Base-by-base conservation (phyloP, 441 rosid species). In the Croton laevigatus region DNA sequence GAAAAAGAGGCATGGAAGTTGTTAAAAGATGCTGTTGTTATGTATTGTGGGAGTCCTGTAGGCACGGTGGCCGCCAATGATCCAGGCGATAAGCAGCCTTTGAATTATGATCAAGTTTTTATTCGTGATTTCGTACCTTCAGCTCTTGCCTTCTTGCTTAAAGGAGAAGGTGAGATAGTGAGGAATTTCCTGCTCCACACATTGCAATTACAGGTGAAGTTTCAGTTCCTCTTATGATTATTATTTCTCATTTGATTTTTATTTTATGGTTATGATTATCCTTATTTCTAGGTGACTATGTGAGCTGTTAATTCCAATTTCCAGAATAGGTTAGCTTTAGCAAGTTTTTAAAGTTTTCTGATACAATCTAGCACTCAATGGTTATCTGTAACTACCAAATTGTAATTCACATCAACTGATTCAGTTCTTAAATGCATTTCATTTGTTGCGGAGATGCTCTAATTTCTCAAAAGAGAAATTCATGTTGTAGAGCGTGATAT, bases 21-120 rank as follows among this genome's bases (percentile, higher is more conserved):
- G 83, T 77, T 94, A 83, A 78, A 81, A 60, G 86, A 85, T 13
- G 89, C 98, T 16, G 83, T 94, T 55, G 97, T 94, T 46, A 82
- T 19, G 49, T 94, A 91, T 69, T 91, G 92, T 36, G 92, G 91
- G 70, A 84, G 84, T 14, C 97, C 97, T 20, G 86, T 91, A 0
- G 98, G 98, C 62, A 94, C 96, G 0, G 76, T 94, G 70, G 98
- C 98, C 16, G 98, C 98, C 17, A 90, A 91, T 80, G 98, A 94
- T 83, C 95, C 94, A 4, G 87, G 84, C 6, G 96, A 86, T 74
- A 82, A 84, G 78, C 79, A 64, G 68, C 92, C 93, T 0, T 79
- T 91, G 84, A 94, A 94, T 76, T 94, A 94, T 58, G 98, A 94
- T 81, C 98, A 94, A 74, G 97, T 94, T 62, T 91, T 94, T 71